Evolutionary conservation across 2,329 filamentous ascomycete species (phyloP), one percentile per base, ranked within the genome.

Genomic region (Cladosporium austrohemisphaericum): DNA sequence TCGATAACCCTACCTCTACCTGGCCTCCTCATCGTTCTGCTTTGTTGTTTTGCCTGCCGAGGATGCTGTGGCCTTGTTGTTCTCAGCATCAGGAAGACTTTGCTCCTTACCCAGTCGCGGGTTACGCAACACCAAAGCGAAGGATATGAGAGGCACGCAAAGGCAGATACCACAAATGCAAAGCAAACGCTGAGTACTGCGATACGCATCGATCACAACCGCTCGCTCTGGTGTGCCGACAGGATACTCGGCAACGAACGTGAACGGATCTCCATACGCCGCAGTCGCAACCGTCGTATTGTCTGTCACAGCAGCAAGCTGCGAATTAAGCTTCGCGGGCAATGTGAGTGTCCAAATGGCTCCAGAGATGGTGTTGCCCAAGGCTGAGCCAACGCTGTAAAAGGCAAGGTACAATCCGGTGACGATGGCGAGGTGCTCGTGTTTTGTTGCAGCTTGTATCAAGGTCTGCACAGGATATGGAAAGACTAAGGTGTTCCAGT

Each of bases 401-500:
- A 81, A 76, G 0, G 79, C 83, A 3, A 83, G 81, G 6, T 70
- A 70, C 40, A 69, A 71, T 54, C 78, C 63, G 40, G 72, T 85
- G 54, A 85, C 76, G 54, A 84, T 77, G 35, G 83, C 82, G 25
- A 85, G 70, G 57, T 84, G 71, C 58, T 77, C 73, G 53, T 77
- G 76, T 44, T 70, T 71, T 1, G 73, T 72, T 0, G 73, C 74
- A 3, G 72, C 72, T 55, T 78, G 75, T 19, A 78, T 76, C 38
- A 70, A 72, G 14, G 73, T 74, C 55, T 77, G 74, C 0, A 74
- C 68, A 3, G 75, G 70, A 47, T 77, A 77, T 0, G 74, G 68
- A 65, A 85, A 85, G 66, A 85, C 70, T n/a, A n/a, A n/a, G n/a
- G n/a, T n/a, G n/a, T n/a, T n/a, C n/a, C n/a, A n/a, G n/a, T n/a